Base-by-base conservation (phyloP, 2,329 filamentous ascomycete species). In the Arthroderma uncinatum region DNA sequence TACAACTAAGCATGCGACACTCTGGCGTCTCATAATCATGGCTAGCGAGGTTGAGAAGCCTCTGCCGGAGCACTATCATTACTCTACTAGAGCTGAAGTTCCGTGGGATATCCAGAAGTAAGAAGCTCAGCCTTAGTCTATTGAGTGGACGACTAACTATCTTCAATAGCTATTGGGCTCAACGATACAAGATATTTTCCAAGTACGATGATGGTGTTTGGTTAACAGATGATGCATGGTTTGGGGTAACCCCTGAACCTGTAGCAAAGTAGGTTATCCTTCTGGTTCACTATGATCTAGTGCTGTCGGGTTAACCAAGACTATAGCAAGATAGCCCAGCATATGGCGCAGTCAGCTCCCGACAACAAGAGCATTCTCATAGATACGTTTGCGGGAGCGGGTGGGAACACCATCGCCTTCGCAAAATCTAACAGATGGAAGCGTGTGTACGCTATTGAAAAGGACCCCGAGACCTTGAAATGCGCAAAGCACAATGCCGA, bases 171-270 rank as follows among this genome's bases (percentile, higher is more conserved):
- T 98, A 98, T 73, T 98, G 89, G 82, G 79, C 85, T 14, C 91
- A 97, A 67, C 82, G 93, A 59, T 85, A 93, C 70, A 85, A 84
- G 55, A 87, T 98, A 62, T 98, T 95, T 73, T 85, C 85, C 14
- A 80, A 80, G 64, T 98, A 96, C 68, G 86, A 96, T 68, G 80
- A 91, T 58, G 92, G 90, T 57, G 81, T 98, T 63, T 86, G 84
- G 77, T 83, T 98, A 78, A 98, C 94, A 0, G 85, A 95, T 69
- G 86, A 92, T 73, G 87, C 90, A 56, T 98, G 93, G 93, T 98
- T 93, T 70, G 93, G 91, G 57, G 91, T 97, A 6, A 98, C 94
- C 0, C 91, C 93, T 12, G 92, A 98, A 70, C 87, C 88, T 3
- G 82, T 98, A 28, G 93, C 93, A 59, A 83, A 79, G 88, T 93